A percentile compares a stretch with the other conserved stretches of the same genome.
Evolutionary conservation across 1,139 yeast genomes (phyloP).

Genomic region (Cylindricascospora bacillispora): DNA sequence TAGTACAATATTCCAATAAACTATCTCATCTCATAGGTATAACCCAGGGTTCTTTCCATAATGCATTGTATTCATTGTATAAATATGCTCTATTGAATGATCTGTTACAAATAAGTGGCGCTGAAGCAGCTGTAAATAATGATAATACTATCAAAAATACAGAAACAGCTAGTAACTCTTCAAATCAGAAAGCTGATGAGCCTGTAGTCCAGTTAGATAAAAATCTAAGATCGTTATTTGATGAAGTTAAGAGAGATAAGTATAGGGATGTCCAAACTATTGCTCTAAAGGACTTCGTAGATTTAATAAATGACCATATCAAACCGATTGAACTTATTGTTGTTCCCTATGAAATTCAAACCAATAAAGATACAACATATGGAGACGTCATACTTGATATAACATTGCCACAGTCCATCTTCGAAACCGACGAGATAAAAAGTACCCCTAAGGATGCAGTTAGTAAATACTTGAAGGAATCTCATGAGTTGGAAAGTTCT

Average conservation of each 20-base stretch:
- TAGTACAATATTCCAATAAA: slow-evolving; percentile 46
- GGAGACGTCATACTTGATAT: slow-evolving; percentile 77
- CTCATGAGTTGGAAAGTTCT: slow-evolving; percentile 36
- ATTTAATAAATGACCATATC: slow-evolving; percentile 44
- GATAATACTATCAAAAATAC: slow-evolving; percentile 60
- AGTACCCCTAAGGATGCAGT: slow-evolving; percentile 12
- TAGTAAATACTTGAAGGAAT: slow-evolving; percentile 36
- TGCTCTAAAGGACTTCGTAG: not conserved
- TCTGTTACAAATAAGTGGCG: slow-evolving; percentile 9
- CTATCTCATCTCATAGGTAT: slow-evolving; percentile 64
- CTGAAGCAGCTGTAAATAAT: slow-evolving; percentile 1
- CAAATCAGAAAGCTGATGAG: not conserved
- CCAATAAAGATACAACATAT: slow-evolving; percentile 62
- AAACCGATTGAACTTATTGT: slow-evolving; percentile 69
- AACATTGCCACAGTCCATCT: slow-evolving; percentile 34
- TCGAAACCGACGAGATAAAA: slow-evolving; percentile 1
- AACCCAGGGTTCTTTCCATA: slow-evolving; percentile 73
- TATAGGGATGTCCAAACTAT: not conserved
- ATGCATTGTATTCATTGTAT: slow-evolving; percentile 75
- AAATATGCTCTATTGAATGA: slow-evolving; percentile 42
- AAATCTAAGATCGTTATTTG: too few species aligned
- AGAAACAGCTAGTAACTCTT: slow-evolving; percentile 29
- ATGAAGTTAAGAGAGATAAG: too few species aligned
- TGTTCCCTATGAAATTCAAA: slow-evolving; percentile 61
- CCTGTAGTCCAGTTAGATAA: not conserved